Conservation (phyloP, 306 rosid genomes). For the Benincasa hispida region DNA sequence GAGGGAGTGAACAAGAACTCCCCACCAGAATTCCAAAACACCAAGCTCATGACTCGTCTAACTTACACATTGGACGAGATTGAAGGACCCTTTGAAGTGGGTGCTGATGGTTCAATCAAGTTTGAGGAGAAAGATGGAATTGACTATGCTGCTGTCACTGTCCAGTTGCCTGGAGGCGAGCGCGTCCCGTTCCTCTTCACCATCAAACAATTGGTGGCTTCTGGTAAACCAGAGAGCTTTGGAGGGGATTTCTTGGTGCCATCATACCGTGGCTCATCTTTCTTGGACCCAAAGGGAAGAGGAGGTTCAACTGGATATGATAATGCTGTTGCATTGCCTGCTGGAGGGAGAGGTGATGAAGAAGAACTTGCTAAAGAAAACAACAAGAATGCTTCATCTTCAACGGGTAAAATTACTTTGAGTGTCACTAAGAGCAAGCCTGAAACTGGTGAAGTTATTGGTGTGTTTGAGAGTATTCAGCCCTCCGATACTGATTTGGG, state of each 20-base stretch:
- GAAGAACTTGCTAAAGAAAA: constrained; percentile 84
- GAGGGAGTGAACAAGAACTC: constrained; percentile 79
- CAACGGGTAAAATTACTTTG: constrained; percentile 70
- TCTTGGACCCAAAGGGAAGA: constrained; percentile 99
- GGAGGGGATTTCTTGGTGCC: constrained; percentile 70
- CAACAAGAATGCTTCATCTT: constrained; percentile 51
- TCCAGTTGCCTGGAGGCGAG: constrained; percentile 85
- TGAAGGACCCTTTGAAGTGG: constrained; percentile 85
- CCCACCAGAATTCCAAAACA: constrained; percentile 74
- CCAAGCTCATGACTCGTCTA: constrained; percentile 95
- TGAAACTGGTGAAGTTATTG: constrained; percentile 79
- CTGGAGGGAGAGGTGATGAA: constrained; percentile 95
- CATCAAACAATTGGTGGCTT: constrained; percentile 76
- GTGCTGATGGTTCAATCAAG: constrained; percentile 53
- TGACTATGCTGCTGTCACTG: constrained; percentile 81
- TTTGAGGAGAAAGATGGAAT: constrained; percentile 90
- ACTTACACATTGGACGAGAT: constrained; percentile 96
- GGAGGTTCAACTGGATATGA: constrained; percentile 92
- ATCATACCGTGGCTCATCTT: constrained; percentile 81
- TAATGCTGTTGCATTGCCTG: constrained; percentile 78
- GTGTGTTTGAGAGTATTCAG: constrained; percentile 86
- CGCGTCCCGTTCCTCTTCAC: constrained; percentile 98
- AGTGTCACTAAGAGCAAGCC: constrained; percentile 83
- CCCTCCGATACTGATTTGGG: constrained; percentile 98
- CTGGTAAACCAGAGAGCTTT: constrained; percentile 70